phyloP scores from a whole-genome alignment of 805 yeast genomes.

The Osmozyma mogii region DNA sequence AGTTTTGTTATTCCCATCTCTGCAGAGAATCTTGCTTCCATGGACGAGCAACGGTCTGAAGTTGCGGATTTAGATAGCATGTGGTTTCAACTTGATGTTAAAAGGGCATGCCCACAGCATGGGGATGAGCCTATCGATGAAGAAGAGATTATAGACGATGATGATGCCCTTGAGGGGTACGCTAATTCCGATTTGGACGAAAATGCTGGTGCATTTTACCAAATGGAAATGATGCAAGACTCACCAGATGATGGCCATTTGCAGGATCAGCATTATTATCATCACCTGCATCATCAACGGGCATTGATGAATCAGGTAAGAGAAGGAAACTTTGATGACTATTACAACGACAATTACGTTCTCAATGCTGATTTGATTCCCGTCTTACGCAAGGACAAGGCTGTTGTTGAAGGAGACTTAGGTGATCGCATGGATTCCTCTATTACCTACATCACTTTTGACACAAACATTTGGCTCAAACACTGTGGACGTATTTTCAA shows the following conservation, averaged over 20 bases:
- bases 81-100: too few relatives aligned
- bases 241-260: conserved; percentile 9
- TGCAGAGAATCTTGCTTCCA: conserved; percentile 20
- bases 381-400: conserved; percentile 6
- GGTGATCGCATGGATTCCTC: conserved; percentile 52
- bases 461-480: conserved; percentile 74
- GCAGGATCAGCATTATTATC: conserved; percentile 10
- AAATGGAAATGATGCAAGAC: conserved; percentile 4
- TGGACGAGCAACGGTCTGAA: conserved; percentile 21
- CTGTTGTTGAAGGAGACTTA: conserved; percentile 37
- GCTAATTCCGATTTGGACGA: conserved; percentile 27
- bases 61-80: too few relatives aligned
- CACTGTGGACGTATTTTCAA: conserved; percentile 73
- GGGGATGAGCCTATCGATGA: too few relatives aligned
- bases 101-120: too few relatives aligned
- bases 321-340: conserved; percentile 12
- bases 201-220: conserved; percentile 15
- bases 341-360: conserved; percentile 16
- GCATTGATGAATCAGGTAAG: conserved; percentile 2
- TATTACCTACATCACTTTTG: conserved; percentile 54
- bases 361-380: conserved; percentile 15
- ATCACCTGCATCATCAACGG: conserved; percentile 7
- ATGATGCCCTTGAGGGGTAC: conserved; percentile 16
- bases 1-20: conserved; percentile 31
- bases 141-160: conserved; percentile 15